phyloP scores from a whole-genome alignment of 2,329 filamentous ascomycete genomes.

The Trichoderma semiorbis region DNA sequence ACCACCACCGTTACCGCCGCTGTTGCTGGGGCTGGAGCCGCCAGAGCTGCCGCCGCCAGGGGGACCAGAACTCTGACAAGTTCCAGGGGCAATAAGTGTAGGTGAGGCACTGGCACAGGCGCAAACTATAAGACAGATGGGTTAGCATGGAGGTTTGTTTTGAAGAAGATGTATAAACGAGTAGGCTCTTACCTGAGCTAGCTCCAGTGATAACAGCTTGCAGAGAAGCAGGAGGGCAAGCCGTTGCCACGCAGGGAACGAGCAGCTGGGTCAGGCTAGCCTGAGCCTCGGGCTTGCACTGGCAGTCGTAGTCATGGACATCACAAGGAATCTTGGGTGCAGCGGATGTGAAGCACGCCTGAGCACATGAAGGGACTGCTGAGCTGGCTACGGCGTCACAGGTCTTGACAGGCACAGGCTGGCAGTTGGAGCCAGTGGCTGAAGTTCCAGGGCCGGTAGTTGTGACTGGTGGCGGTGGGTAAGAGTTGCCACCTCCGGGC shows the following conservation, averaged over 20 bases:
- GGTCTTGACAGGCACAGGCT: slow-evolving; percentile 19
- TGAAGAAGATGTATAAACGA: not conserved
- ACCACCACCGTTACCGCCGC: not conserved
- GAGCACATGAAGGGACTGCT: slow-evolving; percentile 29
- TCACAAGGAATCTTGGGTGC: slow-evolving; percentile 28
- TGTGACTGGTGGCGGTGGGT: not conserved
- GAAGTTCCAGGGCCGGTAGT: not conserved
- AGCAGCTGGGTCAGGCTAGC: slow-evolving; percentile 26
- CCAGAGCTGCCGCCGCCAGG: not conserved
- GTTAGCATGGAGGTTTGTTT: not conserved
- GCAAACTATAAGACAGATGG: slow-evolving; percentile 17
- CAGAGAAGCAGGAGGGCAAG: slow-evolving; percentile 23
- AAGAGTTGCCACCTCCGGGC: not conserved
- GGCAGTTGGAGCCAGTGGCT: not conserved
- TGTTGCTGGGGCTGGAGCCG: not conserved
- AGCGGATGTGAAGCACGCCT: slow-evolving; percentile 28
- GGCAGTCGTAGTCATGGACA: slow-evolving; percentile 28
- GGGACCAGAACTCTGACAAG: not conserved
- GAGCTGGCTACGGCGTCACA: slow-evolving; percentile 28
- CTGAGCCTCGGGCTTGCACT: slow-evolving; percentile 26
- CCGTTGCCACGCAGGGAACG: slow-evolving; percentile 28
- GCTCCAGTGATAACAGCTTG: slow-evolving; percentile 28
- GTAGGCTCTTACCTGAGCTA: slow-evolving; percentile 14
- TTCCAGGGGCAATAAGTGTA: not conserved
- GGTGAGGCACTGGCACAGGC: slow-evolving; percentile 21